Conservation (phyloP, 2,329 filamentous ascomycete species). For the Sphaerulina populicola region DNA sequence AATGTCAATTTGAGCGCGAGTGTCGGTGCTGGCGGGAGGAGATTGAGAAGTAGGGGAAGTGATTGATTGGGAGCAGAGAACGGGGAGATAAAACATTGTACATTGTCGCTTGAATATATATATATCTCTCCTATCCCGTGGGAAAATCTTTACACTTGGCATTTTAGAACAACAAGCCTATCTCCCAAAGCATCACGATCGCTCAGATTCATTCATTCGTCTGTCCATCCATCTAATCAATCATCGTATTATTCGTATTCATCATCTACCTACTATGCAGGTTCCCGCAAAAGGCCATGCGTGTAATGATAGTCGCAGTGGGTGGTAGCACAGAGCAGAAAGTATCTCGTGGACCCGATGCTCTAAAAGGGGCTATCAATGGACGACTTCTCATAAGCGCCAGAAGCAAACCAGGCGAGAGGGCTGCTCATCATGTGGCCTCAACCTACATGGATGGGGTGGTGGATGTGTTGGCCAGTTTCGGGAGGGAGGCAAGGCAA, state of each 20-base stretch:
- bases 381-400: neutral
- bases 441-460: neutral
- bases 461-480: neutral
- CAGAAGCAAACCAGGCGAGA: neutral
- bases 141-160: neutral
- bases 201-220: too few relatives aligned
- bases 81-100: neutral
- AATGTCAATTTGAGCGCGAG: conserved; percentile 37
- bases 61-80: conserved; percentile 9
- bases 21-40: conserved; percentile 35
- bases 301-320: neutral
- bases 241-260: too few relatives aligned
- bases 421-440: neutral
- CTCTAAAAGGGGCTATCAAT: conserved; percentile 6
- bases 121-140: neutral
- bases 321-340: neutral
- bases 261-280: neutral
- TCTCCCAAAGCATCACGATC: too few relatives aligned
- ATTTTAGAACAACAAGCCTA: too few relatives aligned
- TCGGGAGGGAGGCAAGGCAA: neutral
- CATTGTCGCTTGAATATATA: neutral
- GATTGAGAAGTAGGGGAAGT: conserved; percentile 36
- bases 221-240: too few relatives aligned
- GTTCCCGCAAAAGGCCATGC: neutral
- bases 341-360: neutral